Evolutionary conservation across 164 flowering plant genomes (phyloP), one percentile per base, ranked within the genome.

Genomic region (Amborella trichopoda): DNA sequence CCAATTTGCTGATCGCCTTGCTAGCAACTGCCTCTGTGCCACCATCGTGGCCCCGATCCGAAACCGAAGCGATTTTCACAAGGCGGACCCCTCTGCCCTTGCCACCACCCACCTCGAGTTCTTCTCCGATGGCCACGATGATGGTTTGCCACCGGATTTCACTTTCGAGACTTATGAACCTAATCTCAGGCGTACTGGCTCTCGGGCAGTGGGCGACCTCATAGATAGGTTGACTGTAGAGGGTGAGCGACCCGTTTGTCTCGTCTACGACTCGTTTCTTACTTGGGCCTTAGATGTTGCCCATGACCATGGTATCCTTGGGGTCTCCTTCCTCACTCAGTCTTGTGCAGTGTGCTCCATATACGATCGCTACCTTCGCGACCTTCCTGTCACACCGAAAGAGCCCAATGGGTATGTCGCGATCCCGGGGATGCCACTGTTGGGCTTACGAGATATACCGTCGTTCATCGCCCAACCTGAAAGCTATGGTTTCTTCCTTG

Each of bases 401-500:
- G n/a, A n/a, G n/a, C n/a, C n/a, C n/a, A n/a, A n/a, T n/a, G n/a
- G n/a, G n/a, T n/a, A 14, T 14, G 20, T 8, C 11, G 9, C 24
- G 20, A 23, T 6, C 25, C 3, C 8, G n/a, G 1, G 53, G 3
- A 50, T 5, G 21, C 6, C 32, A 20, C 73, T 59, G 0, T 1
- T 56, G 6, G n/a, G 18, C 2, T 40, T 22, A 18, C 14, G 30
- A 10, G 97, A 89, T 28, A 21, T 85, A 1, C 88, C 94, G 3
- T 71, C 71, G 40, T 83, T 83, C 65, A 54, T 89, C 39, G 66
- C 74, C 27, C 88, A 83, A 1, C 17, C 58, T 0, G 50, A 58
- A 12, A 74, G 73, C 0, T 75, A 62, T 24, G 45, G 49, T 0
- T 49, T 58, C 34, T 20, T 86, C 6, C 42, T 53, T 5, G 49